A percentile compares a stretch with the other conserved stretches of the same genome.
Evolutionary conservation across 2,329 filamentous ascomycete genomes (phyloP).

Genomic region (Fusarium foetens): DNA sequence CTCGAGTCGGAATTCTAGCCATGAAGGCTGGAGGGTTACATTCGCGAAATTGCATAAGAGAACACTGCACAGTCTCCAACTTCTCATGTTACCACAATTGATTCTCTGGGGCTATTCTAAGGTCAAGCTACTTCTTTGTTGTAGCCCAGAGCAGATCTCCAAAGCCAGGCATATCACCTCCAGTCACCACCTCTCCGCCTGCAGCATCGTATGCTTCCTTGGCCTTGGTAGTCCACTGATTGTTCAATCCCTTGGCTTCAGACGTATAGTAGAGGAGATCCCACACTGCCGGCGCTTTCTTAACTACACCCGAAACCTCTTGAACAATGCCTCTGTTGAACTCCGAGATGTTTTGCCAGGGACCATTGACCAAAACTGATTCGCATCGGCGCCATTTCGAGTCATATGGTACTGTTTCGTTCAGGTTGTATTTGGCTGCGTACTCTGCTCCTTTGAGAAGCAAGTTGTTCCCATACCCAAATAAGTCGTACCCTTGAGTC

Average conservation of each 20-base stretch:
- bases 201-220: background rate
- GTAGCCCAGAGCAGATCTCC: background rate
- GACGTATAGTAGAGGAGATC: background rate
- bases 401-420: background rate
- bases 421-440: background rate
- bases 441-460: background rate
- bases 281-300: background rate
- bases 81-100: no score
- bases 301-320: rapidly evolving
- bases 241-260: background rate
- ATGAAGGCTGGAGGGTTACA: no score
- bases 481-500: background rate
- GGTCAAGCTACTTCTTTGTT: background rate
- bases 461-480: background rate
- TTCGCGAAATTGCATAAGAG: background rate
- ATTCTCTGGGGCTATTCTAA: no score
- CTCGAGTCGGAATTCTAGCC: no score
- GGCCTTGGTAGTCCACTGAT: background rate
- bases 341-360: background rate
- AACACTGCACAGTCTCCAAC: no score
- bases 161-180: background rate
- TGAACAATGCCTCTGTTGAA: background rate
- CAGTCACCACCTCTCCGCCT: background rate
- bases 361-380: background rate
- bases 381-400: background rate